Conservation (phyloP, 208 protist genomes). For the Endotrypanum monterogeii region DNA sequence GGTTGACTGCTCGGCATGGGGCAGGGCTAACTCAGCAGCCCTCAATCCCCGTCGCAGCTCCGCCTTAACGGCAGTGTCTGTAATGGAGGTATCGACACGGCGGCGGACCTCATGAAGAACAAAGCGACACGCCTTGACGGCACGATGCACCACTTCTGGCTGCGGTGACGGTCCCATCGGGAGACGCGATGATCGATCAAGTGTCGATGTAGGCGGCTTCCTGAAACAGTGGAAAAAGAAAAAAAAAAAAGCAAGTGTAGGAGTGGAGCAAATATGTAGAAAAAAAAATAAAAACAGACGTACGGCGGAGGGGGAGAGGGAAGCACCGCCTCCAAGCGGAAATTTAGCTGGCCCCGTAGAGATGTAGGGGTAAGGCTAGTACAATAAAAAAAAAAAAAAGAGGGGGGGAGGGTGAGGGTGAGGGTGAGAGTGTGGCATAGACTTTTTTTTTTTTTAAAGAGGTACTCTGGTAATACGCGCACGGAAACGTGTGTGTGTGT, state of each 20-base stretch:
- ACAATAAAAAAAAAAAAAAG: background rate
- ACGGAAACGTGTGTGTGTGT: too few species aligned
- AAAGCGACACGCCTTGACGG: conserved; percentile 23
- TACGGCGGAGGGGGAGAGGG: background rate
- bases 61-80: conserved; percentile 20
- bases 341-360: too few species aligned
- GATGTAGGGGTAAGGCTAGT: background rate
- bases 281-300: background rate
- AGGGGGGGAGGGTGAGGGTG: background rate
- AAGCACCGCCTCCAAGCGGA: background rate
- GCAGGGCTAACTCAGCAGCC: conserved; percentile 28
- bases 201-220: conserved; percentile 4
- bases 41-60: conserved; percentile 40
- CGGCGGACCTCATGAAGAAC: conserved; percentile 34
- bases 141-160: conserved; percentile 7
- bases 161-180: background rate
- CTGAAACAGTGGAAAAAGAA: background rate
- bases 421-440: background rate
- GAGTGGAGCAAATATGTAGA: background rate
- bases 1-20: background rate
- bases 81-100: conserved; percentile 23
- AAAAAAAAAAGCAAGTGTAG: background rate
- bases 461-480: too few species aligned
- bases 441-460: too few species aligned
- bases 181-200: conserved; percentile 9